Conservation (phyloP, 1,284 basidiomycete species). For the Termitomyces sp. region DNA sequence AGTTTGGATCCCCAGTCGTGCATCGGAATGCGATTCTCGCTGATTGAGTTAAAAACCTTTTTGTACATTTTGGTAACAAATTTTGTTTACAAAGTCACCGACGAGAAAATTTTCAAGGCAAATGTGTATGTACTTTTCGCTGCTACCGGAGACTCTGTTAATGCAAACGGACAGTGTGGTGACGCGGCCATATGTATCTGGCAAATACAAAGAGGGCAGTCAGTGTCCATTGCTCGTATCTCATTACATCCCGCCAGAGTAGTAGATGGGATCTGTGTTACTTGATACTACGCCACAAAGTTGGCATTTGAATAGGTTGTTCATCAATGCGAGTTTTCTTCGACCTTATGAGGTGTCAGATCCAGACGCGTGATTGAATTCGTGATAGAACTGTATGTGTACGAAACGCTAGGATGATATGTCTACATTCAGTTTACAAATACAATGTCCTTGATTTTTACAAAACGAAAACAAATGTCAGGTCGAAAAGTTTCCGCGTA, state of each 20-base stretch:
- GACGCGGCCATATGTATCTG: slow-evolving; percentile 63
- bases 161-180: slow-evolving; percentile 44
- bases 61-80: slow-evolving; percentile 62
- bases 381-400: neutral
- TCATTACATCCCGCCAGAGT: slow-evolving; percentile 14
- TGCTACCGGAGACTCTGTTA: neutral
- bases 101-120: slow-evolving; percentile 53
- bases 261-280: neutral
- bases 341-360: neutral
- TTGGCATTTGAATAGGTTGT: neutral
- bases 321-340: neutral
- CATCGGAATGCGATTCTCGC: slow-evolving; percentile 72
- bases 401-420: neutral
- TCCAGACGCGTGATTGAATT: neutral
- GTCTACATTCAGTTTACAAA: neutral
- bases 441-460: neutral
- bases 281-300: neutral
- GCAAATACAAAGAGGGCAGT: slow-evolving; percentile 58
- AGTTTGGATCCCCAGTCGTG: slow-evolving; percentile 49
- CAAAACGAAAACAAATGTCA: slow-evolving; percentile 11
- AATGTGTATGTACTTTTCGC: slow-evolving; percentile 55
- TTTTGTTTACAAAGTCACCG: slow-evolving; percentile 55
- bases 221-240: slow-evolving; percentile 59
- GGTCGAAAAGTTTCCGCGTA: neutral
- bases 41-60: slow-evolving; percentile 77